Evolutionary conservation across 192 early-diverging fungal genomes (phyloP).

Genomic region (Backusella macrospora): DNA sequence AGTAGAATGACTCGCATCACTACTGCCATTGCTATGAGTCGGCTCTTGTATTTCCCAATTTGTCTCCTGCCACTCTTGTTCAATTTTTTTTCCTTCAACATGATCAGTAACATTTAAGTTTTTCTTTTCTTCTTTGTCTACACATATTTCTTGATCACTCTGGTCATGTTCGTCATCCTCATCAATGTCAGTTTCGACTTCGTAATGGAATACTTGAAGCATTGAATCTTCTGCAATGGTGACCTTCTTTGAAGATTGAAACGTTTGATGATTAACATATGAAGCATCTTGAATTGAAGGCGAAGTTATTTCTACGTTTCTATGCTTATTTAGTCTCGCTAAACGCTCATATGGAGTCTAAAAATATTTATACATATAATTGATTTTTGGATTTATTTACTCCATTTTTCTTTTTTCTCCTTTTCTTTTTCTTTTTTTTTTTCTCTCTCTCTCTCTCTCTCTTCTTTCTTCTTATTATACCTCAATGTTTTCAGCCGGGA

Average conservation of each 20-base stretch:
- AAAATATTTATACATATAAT: background rate
- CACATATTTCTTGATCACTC: conserved; percentile 29
- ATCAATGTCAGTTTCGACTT: conserved; percentile 34
- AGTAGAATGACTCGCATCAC: background rate
- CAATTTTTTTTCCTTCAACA: conserved; percentile 6
- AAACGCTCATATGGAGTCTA: conserved; percentile 78
- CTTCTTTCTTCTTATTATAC: conserved; percentile 33
- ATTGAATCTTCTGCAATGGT: conserved; percentile 29
- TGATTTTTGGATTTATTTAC: background rate
- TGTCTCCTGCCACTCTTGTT: conserved; percentile 12
- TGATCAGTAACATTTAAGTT: conserved; percentile 10
- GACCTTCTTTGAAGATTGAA: conserved; percentile 6
- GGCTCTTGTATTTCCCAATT: conserved; percentile 15
- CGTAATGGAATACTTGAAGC: conserved; percentile 38
- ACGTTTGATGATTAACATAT: background rate
- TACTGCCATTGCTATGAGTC: background rate
- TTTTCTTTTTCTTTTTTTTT: background rate
- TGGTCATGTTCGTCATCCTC: conserved; percentile 36
- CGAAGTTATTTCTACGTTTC: conserved; percentile 59
- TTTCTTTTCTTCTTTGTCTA: background rate
- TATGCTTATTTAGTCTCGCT: conserved; percentile 72
- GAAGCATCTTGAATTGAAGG: conserved; percentile 18
- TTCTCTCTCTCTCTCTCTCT: background rate
- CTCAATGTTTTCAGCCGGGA: conserved; percentile 86
- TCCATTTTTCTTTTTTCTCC: background rate